Base-by-base conservation (phyloP, 2,329 filamentous ascomycete genomes). In the Fusarium oxysporum region DNA sequence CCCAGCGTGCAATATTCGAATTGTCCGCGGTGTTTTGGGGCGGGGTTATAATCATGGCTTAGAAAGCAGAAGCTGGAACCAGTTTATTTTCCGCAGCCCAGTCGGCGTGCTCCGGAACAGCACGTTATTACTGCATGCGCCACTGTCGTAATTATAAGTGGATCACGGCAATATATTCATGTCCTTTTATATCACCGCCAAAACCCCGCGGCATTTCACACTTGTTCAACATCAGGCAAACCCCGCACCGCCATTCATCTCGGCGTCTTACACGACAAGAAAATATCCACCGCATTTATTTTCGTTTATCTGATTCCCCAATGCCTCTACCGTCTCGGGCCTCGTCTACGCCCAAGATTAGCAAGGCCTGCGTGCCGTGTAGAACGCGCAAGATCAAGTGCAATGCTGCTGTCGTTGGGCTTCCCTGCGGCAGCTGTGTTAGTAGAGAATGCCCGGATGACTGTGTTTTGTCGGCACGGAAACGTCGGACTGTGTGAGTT, bases 321-420 rank as follows among this genome's bases (percentile, higher is more conserved):
- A 62, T 65, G 63, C 25, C 50, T 65, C 61, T 30, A 1, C 10
- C 13, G 6, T 44, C 32, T 40, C 54, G 54, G 54, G 16, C 40
- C 19, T 33, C 53, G 28, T 32, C 37, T 16, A 28, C 25, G 3
- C 62, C 64, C 8, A 75, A 67, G 14, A 70, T 63, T 2, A 75
- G 64, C 48, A 75, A 75, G 30, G 68, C 73, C 1, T 75, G 73
- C 14, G 57, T 65, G 10, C 73, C 73, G 3, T 75, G 73, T 28
- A 65, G 68, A 30, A 30, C 58, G 10, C 73, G 73, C 33, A 75
- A 75, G 47, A 56, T 72, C 16, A 75, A 75, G 32, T 75, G 73
- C 16, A 66, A 75, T 48, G 73, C 73, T 23, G 45, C 70, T 7
- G 50, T 51, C 0, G 48, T 53, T 12, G 73, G 73, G 0, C 19